Evolutionary conservation across 768 basidiomycete species (phyloP), one percentile per base, ranked within the genome.

Genomic region (Serpula lacrymans): DNA sequence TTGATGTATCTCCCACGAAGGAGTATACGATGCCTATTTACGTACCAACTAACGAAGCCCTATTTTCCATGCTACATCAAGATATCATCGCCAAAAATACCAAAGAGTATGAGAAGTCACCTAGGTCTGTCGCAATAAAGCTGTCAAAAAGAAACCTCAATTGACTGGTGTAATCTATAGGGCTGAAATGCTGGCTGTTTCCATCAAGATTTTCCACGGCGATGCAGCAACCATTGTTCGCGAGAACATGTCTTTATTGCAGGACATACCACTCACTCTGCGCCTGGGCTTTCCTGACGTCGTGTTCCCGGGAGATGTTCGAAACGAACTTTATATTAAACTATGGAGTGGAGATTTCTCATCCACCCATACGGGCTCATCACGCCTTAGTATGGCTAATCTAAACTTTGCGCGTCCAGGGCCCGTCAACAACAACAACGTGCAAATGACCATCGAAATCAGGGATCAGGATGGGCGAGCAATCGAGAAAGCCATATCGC

Each of bases 211-310:
- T 26, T 92, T 95, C 62, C 81, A 86, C 20, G 95, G 95, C n/a
- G 80, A 89, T 44, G 72, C 79, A 0, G 58, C 69, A 28, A 81
- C 79, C 1, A 78, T 96, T 49, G 72, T 89, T 12, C 77, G 75
- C 41, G 91, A 95, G 60, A 91, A 95, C 58, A 82, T 86, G 20
- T 84, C 86, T 1, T 64, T 94, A 13, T 70, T 97, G 17, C 82
- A 85, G 44, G 88, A 86, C 49, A 77, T 80, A 7, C 87, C 94
- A 0, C 75, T 83, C 33, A 93, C 92, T 2, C 67, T 85, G 10
- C 86, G 91, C 3, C 80, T 98, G 24, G 92, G 92, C 22, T 98
- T 98, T 58, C 88, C 95, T 0, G 95, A 98, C 50, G 93, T 96
- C 6, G 93, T 95, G 7, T 93, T 93, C 56, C 94, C 94, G 3